Evolutionary conservation across 306 rosid genomes (phyloP).

Genomic region (Corylus avellana): DNA sequence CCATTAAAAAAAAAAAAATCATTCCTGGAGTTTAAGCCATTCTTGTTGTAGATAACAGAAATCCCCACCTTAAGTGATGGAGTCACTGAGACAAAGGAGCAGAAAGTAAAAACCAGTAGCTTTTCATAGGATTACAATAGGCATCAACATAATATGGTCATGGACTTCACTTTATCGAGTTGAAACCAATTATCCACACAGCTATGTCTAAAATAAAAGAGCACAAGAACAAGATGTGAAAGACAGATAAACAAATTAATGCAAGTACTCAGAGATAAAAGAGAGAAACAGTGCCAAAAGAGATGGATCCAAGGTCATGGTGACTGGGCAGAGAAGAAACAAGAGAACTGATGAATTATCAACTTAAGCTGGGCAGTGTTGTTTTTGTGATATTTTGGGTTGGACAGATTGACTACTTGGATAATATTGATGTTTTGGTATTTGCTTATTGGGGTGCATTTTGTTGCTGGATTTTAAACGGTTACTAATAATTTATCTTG

Average conservation of each 20-base stretch:
- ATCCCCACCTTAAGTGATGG: not conserved
- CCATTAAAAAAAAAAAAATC: not conserved
- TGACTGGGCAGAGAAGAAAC: not conserved
- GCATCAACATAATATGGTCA: not conserved
- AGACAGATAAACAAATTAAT: not conserved
- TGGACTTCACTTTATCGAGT: constrained; percentile 1
- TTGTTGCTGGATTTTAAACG: too few relatives aligned
- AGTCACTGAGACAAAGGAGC: not conserved
- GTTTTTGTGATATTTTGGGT: too few relatives aligned
- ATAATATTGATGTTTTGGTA: too few relatives aligned
- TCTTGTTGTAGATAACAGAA: not conserved
- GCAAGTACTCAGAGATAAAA: not conserved
- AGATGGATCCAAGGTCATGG: not conserved
- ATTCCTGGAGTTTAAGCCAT: not conserved
- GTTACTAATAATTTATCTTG: too few relatives aligned
- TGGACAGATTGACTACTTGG: too few relatives aligned
- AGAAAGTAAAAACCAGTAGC: not conserved
- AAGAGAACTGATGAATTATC: not conserved
- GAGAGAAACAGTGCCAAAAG: not conserved
- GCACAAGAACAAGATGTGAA: not conserved
- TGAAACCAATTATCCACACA: not conserved
- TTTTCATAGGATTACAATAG: not conserved
- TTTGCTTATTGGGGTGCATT: too few relatives aligned
- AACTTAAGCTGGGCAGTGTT: not conserved
- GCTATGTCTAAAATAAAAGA: not conserved